Base-by-base conservation (phyloP, 1,284 basidiomycete genomes). In the Cryptococcus jaspeensis region DNA sequence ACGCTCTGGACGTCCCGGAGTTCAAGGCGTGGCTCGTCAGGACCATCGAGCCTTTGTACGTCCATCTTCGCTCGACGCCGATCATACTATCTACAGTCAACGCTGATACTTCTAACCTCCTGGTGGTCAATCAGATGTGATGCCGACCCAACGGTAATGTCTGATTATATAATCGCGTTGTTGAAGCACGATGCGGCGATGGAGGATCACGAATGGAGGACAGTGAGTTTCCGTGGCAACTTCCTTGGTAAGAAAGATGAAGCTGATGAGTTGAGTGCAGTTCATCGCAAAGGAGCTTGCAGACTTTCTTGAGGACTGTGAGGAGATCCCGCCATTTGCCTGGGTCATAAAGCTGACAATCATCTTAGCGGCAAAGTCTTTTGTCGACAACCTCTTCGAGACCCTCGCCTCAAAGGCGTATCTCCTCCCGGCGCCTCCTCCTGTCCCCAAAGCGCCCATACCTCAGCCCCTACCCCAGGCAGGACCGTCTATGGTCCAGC, bases 141-240 rank as follows among this genome's bases (percentile, higher is more conserved):
- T 76, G 94, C 94, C 52, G 94, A 97, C 74, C 93, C 94, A 23
- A 87, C 88, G 36, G 92, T 94, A 20, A 85, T 98, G 50, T 88
- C 91, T 13, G 92, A 97, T 74, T 98, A 97, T 74, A 88, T 97
- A 65, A 84, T 96, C 49, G 94, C 94, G n/a, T 81, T 98, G 52
- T 80, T 97, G 56, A 92, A 92, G 73, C 91, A 95, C 76, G 90
- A 92, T 77, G 86, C 86, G 12, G 60, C 57, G n/a, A 60, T 74
- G 11, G 82, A 87, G 5, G 90, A 93, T 70, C 74, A 77, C n/a
- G 88, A 94, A 63, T 86, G 96, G 81, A 83, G 87, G 64, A 84
- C 85, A 61, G 89, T 74, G 36, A 51, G 71, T 48, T 9, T 12
- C 4, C 16, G 8, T n/a, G 16, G 13, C 41, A 39, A 13, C 18